These are phyloP conservation scores for Chalciporus sphaerocephalus DNA, from an alignment of 768 basidiomycete genomes.

Conservation along the genomic window DNA sequence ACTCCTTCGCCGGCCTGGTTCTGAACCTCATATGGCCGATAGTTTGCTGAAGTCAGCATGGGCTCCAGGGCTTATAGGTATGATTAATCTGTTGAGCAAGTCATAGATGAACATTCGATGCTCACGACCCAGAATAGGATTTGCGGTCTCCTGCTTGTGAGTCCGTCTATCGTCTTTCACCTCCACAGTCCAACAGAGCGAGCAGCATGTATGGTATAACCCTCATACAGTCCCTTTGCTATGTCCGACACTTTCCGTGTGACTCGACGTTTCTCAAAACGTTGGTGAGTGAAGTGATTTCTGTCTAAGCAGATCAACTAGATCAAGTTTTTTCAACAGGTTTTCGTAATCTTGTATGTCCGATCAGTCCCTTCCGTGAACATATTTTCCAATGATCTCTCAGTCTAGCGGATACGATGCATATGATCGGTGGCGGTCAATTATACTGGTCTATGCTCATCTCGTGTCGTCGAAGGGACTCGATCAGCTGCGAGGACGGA, in stretches of 20 bases:
- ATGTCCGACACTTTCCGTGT: conserved; percentile 4
- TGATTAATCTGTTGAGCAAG: not conserved
- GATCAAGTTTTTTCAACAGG: conserved; percentile 1
- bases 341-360: conserved; percentile 12
- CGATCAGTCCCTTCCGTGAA: not conserved
- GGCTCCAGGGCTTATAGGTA: conserved; percentile 14
- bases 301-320: not conserved
- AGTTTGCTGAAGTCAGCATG: conserved; percentile 4
- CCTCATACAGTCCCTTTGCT: conserved; percentile 3
- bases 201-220: conserved; percentile 12
- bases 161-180: not conserved
- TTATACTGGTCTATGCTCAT: conserved; percentile 6
- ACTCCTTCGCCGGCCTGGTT: no score
- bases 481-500: not conserved
- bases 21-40: conserved; percentile 5
- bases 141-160: conserved; percentile 3
- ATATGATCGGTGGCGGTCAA: conserved; percentile 4
- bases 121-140: not conserved
- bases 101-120: not conserved
- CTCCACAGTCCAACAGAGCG: not conserved
- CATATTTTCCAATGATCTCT: not conserved
- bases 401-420: conserved; percentile 5
- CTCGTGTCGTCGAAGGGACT: conserved; percentile 1
- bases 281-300: conserved; percentile 1
- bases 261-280: conserved; percentile 7